Base-by-base conservation (phyloP, 495 filamentous ascomycete genomes). In the Trichoderma parareesei region DNA sequence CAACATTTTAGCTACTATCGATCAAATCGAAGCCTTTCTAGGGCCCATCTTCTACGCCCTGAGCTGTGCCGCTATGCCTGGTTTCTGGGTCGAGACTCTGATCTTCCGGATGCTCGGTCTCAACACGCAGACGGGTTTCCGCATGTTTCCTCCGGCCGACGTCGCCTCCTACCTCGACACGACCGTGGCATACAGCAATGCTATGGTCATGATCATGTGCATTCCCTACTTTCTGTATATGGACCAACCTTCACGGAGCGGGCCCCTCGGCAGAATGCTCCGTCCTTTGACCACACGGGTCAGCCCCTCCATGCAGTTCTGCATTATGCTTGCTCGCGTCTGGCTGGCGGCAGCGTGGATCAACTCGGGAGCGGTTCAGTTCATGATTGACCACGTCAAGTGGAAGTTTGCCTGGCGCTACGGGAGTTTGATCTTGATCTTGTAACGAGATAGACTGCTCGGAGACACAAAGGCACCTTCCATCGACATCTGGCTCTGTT, bases 81-180 rank as follows among this genome's bases (percentile, higher is more conserved):
- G 49, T 33, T 18, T 55, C 49, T 55, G 49, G 49, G 49, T 16
- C 49, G 49, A 55, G 49, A 55, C 8, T 8, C 49, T 55, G 7
- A 18, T 55, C 49, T 18, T 55, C 49, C 16, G 49, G 49, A 55
- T 55, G 49, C 49, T 55, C n/a, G 49, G 49, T 16, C 49, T 55
- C 7, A 6, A 7, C 49, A 33, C 49, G 7, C 16, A 7, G 49
- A 55, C 49, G n/a, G 7, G n/a, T 33, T 55, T 55, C 14, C 49
- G 49, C 49, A 55, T 55, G 49, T 55, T 55, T 55, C 49, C 49
- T 33, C 49, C n/a, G 14, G 49, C 49, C 6, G 49, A 55, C 49
- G 7, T 33, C n/a, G n/a, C 5, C 49, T 16, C 49, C 49, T 7
- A 8, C 40, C 40, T 7, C 49, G 49, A 55, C 49, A 18, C 49